Evolutionary conservation across 108 stramenopile species (phyloP), one percentile per base, ranked within the genome.

Genomic region (Stephanodiscus minutulus): DNA sequence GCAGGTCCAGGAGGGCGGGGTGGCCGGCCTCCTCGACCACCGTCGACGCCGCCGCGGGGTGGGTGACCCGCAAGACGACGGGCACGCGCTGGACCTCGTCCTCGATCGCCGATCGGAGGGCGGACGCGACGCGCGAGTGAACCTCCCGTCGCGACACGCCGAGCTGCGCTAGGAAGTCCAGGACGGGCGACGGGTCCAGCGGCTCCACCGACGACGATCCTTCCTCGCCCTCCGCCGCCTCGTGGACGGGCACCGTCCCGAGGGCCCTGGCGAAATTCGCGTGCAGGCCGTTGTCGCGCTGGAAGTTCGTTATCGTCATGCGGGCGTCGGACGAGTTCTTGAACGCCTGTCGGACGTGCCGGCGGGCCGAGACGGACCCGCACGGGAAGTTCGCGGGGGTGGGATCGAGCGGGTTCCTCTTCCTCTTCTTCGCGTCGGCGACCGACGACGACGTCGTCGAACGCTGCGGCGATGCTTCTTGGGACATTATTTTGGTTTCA

Each of bases 41-140:
- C 50, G 43, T 37, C 33, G 43, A 17, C 37, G 22, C 31, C n/a
- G n/a, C n/a, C n/a, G n/a, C n/a, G n/a, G n/a, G n/a, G n/a, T n/a
- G n/a, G n/a, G n/a, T n/a, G n/a, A n/a, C 17, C 31, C 22, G 35
- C 1, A 57, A 29, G 41, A 82, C 37, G 17, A 83, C 35, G 48
- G 82, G 77, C 60, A 90, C 73, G 29, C 91, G 88, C 49, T 87
- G 76, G 56, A 95, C 86, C 70, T 95, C 94, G 58, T 88, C 88
- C 80, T 92, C 91, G 28, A 95, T 71, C 36, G 85, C 69, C 43
- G 85, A 82, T 47, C 86, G 83, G 21, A 95, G 72, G 7, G 89
- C 74, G 44, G 89, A 85, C 6, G 81, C 74, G 58, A 95, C 75
- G 20, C 91, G 91, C 56, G 85, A 82, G 66, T 95, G 91, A 15